Evolutionary conservation across 1,284 basidiomycete species (phyloP), one percentile per base, ranked within the genome.

Genomic region (Thecaphora thlaspeos): DNA sequence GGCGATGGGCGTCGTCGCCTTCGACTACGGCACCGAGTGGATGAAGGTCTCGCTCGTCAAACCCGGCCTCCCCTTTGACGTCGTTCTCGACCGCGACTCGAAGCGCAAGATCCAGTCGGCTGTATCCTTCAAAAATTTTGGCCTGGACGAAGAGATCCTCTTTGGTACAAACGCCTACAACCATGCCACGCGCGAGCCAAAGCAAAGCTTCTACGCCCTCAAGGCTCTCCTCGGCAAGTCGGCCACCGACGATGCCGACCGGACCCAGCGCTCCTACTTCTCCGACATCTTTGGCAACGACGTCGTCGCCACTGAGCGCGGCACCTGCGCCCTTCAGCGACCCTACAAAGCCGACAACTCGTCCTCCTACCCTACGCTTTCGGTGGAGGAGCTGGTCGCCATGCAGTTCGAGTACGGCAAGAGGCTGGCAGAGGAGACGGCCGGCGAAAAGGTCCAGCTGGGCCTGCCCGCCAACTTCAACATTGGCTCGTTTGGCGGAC

Each of bases 341-440:
- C 61, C 66, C 2, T 65, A 50, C 46, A 54, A 59, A 19, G 39
- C 57, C 15, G 56, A 69, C 28, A 55, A 66, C 28, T 10, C 55
- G 14, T 61, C 63, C 0, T 58, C 55, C 15, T 32, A 61, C 22
- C 63, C 63, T 1, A 58, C 58, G 2, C 45, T 69, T 45, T 55
- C 83, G 19, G 86, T 88, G 18, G 92, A 97, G 73, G 94, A 96
- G 78, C 85, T 97, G 41, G 83, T 96, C 37, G 95, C 88, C 5
- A 94, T 96, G 88, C 89, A 98, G 80, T 83, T 98, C 55, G 83
- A 87, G 8, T 95, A 97, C 80, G 85, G 92, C 71, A 89, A 88
- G 62, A 84, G 88, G 46, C 84, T 98, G 21, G 94, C 93, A 1
- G 90, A 95, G 77, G 81, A 82, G 41, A 80, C 86, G 19, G 86